These are phyloP conservation scores for Erysimum pusillum DNA, from an alignment of 441 rosid genomes.

Conservation along the genomic window DNA sequence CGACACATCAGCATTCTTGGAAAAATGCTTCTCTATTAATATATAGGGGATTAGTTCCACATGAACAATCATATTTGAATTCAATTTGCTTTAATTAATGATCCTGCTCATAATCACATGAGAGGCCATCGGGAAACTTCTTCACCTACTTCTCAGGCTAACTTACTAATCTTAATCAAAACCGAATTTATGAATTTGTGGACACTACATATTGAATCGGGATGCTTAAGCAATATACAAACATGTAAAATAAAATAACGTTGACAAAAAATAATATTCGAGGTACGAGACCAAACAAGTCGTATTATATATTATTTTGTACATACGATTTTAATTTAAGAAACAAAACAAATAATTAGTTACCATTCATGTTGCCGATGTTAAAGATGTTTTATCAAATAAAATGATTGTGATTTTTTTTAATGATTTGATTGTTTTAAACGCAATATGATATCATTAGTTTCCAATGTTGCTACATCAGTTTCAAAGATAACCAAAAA, in stretches of 20 bases:
- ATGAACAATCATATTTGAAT: constrained; percentile 12
- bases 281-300: neutral
- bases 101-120: constrained; percentile 1
- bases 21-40: too few species aligned
- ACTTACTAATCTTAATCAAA: neutral
- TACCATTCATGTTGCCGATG: neutral
- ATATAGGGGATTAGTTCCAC: constrained; percentile 20
- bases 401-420: neutral
- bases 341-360: neutral
- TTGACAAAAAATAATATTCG: neutral
- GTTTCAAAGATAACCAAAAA: neutral
- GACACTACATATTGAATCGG: neutral
- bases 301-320: too few species aligned
- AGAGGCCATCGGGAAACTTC: constrained; percentile 35
- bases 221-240: neutral
- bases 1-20: too few species aligned
- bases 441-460: neutral
- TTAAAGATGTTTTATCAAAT: neutral
- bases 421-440: neutral
- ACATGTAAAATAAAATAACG: neutral
- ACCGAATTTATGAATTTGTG: neutral
- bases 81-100: constrained; percentile 1
- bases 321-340: neutral
- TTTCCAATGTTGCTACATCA: neutral
- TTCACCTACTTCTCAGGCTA: constrained; percentile 26